Evolutionary conservation across 2,329 filamentous ascomycete species (phyloP).

Genomic region (Decorospora gaudefroyi): DNA sequence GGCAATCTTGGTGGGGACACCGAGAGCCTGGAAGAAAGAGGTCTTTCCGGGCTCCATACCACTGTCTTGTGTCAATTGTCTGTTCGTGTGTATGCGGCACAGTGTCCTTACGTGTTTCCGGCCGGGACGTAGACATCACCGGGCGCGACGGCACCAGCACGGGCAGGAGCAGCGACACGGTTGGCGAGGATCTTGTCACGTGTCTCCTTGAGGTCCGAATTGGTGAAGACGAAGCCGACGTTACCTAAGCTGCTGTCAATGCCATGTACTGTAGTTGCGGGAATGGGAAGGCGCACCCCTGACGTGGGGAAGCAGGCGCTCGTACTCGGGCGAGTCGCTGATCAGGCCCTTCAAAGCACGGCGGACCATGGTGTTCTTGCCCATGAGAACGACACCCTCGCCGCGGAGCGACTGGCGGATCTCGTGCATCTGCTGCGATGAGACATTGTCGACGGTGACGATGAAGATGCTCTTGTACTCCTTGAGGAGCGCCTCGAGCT

Average conservation of each 20-base stretch:
- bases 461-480: constrained; percentile 98
- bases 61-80: constrained; percentile 33
- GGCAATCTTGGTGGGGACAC: constrained; percentile 99
- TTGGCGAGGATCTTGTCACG: constrained; percentile 95
- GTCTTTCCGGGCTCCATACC: constrained; percentile 99
- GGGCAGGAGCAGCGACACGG: constrained; percentile 95
- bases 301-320: constrained; percentile 94
- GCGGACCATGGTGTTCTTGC: constrained; percentile 99
- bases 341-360: constrained; percentile 97
- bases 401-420: constrained; percentile 90
- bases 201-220: constrained; percentile 85
- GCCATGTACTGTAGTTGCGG: constrained; percentile 4
- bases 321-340: constrained; percentile 89
- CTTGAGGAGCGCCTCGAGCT: constrained; percentile 97
- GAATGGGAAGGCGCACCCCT: constrained; percentile 61
- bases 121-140: constrained; percentile 92
- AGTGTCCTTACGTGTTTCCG: constrained; percentile 74
- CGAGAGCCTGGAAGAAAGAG: constrained; percentile 99
- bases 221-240: constrained; percentile 99
- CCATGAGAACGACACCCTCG: constrained; percentile 95
- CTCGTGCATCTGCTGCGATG: constrained; percentile 99
- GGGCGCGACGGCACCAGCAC: constrained; percentile 96
- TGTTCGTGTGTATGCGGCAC: background rate
- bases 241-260: constrained; percentile 63
- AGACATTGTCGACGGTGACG: constrained; percentile 93